Base-by-base conservation (phyloP, 2,329 filamentous ascomycete species). In the Stemphylium lycopersici region DNA sequence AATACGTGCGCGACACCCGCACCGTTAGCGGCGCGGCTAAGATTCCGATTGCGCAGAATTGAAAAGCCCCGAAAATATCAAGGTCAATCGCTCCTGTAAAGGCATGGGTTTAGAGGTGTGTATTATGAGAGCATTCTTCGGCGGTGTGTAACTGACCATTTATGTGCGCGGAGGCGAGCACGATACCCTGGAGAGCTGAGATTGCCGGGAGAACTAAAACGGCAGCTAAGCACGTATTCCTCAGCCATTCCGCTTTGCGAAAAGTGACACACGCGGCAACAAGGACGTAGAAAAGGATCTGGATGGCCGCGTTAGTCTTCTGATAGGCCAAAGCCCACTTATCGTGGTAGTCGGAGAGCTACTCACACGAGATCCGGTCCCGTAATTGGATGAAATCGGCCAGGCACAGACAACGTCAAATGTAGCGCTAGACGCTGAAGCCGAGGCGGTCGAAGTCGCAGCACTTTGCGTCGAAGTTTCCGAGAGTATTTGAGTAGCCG, bases 31-130 rank as follows among this genome's bases (percentile, higher is more conserved):
- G 87, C 3, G 84, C 87, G 1, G 85, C 84, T 3, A 90, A 62
- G 13, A 89, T 85, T 11, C 85, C 87, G 33, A 90, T 86, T 0
- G 86, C 80, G 54, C 87, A 89, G 0, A 89, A 69, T 59, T 90
- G 87, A 57, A 89, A 88, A 7, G 86, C 85, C 1, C 87, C 87
- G 52, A 83, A 90, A 3, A 89, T 77, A 61, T 90, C 87, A 81
- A 90, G 84, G 63, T 89, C 87, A 12, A 88, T 81, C 12, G 84
- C 86, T 46, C 76, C 86, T 87, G 54, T 51, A 49, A 32, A 29
- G 29, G 24, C 34, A 48, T 42, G 18, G 22, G 50, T 62, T 53
- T 63, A 55, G 38, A 47, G 37, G 38, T 31, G 56, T 16, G 26
- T 38, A 47, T 58, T 52, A 29, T 50, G 34, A 33, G 12, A 36